phyloP scores from a whole-genome alignment of 192 early-diverging fungal species.

The Coemansia sp. region DNA sequence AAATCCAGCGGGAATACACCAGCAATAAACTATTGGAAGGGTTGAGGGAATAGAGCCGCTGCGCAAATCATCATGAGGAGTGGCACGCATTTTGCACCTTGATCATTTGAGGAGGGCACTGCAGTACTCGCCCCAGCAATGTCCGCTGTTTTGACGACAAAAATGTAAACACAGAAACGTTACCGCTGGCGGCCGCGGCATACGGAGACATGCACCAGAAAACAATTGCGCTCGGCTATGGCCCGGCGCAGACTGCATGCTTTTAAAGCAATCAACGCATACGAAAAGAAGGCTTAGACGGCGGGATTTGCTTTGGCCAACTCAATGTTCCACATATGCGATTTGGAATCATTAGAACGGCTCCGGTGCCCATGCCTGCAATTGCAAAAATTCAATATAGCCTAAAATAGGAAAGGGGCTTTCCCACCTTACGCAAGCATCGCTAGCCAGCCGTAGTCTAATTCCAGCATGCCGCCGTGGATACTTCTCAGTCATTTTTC shows the following conservation, averaged over 20 bases:
- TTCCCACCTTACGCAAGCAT: background rate
- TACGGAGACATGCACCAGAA: background rate
- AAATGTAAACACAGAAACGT: background rate
- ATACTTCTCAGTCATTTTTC: background rate
- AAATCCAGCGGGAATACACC: too few relatives aligned
- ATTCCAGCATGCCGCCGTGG: background rate
- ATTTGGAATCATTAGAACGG: background rate
- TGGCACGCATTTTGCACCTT: background rate
- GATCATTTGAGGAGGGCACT: background rate
- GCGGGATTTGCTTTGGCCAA: background rate
- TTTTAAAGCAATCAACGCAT: conserved; percentile 7
- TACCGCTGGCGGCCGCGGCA: background rate
- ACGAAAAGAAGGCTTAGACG: background rate
- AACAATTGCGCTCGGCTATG: conserved; percentile 5
- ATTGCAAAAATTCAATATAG: conserved; percentile 4
- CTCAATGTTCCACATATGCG: background rate
- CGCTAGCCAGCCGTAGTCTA: background rate
- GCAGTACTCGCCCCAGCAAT: too few relatives aligned
- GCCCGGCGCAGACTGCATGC: background rate
- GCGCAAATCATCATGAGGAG: background rate
- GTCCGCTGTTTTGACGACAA: background rate
- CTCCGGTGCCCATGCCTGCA: background rate
- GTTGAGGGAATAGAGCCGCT: too few relatives aligned
- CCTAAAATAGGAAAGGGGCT: conserved; percentile 1
- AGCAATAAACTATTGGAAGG: too few relatives aligned